Percentiles rank a stretch among this genome's conserved stretches.
Evolutionary conservation across 108 stramenopile genomes (phyloP).

Genomic region (Nitzschia sp.): DNA sequence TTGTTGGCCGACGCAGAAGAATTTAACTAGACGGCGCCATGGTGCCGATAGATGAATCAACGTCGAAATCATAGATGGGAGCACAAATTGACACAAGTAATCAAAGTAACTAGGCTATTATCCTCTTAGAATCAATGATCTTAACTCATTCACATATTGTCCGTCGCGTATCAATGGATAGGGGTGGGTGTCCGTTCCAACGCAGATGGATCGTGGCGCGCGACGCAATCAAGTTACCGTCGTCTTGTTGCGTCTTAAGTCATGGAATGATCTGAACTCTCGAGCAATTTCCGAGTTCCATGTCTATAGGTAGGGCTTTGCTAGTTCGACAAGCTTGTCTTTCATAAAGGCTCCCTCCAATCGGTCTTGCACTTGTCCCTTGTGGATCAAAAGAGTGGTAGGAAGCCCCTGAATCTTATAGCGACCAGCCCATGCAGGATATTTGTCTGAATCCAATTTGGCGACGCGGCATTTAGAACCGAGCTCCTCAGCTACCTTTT

Average conservation of each 20-base stretch:
- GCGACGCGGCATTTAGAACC: constrained; percentile 64
- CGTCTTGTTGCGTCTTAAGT: no score
- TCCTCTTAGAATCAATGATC: no score
- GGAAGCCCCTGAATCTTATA: constrained; percentile 62
- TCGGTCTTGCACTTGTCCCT: constrained; percentile 60
- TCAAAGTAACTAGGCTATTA: no score
- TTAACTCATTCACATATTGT: no score
- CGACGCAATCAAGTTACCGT: no score
- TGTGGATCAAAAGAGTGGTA: constrained; percentile 59
- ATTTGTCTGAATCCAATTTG: constrained; percentile 83
- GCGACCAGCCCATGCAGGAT: constrained; percentile 52
- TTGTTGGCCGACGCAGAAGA: neutral
- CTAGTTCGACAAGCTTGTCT: constrained; percentile 64
- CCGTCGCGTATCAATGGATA: no score
- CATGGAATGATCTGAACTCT: no score
- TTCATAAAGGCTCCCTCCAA: constrained; percentile 84
- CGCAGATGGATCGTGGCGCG: no score
- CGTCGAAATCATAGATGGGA: neutral
- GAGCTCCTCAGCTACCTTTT: constrained; percentile 62
- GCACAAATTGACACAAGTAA: no score
- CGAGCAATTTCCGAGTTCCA: no score
- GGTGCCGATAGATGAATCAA: neutral
- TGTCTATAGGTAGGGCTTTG: neutral
- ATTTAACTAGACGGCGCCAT: neutral
- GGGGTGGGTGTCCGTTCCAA: no score